phyloP scores from a whole-genome alignment of 169 alveolate genomes.

The Perkinsus olseni region DNA sequence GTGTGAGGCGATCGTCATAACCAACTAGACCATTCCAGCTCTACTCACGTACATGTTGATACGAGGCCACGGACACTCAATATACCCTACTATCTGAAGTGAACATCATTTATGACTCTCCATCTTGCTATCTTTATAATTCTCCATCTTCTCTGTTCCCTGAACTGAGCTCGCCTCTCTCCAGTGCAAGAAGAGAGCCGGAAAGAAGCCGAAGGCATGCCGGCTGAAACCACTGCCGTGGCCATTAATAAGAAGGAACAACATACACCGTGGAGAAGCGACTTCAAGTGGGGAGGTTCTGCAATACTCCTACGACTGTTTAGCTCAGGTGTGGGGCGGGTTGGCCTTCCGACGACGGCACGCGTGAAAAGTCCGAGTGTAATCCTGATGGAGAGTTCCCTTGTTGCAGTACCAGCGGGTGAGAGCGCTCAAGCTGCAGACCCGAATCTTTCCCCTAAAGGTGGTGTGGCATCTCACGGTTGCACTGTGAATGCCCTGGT shows the following conservation, averaged over 20 bases:
- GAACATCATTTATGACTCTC: too few species aligned
- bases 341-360: background rate
- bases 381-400: background rate
- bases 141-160: too few species aligned
- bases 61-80: too few species aligned
- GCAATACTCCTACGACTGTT: background rate
- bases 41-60: too few species aligned
- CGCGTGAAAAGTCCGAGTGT: background rate
- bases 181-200: too few species aligned
- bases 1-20: too few species aligned
- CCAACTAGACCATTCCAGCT: too few species aligned
- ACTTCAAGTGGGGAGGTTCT: background rate
- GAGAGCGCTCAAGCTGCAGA: background rate
- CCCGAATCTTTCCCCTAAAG: background rate
- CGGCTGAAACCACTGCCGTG: background rate
- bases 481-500: constrained; percentile 1
- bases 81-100: too few species aligned
- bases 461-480: background rate
- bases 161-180: too few species aligned
- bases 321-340: background rate
- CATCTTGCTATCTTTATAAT: too few species aligned
- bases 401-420: background rate
- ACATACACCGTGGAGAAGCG: background rate
- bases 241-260: background rate
- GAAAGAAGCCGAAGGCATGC: background rate